Percentiles rank a stretch among this genome's conserved stretches.
These are phyloP conservation scores for Salix brachista DNA, from an alignment of 345 rosid species.

Conservation along the genomic window DNA sequence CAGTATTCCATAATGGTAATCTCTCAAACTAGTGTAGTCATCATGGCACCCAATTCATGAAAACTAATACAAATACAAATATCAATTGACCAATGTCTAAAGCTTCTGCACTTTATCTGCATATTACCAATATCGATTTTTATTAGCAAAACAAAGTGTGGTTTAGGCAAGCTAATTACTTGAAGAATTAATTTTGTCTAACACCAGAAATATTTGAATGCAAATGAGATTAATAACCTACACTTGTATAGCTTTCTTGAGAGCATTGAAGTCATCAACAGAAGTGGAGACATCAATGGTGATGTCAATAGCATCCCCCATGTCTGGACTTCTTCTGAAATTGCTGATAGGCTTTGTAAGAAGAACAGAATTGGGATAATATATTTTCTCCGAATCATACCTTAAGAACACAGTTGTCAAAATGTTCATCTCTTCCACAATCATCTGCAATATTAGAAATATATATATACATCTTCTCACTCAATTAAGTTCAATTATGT, in stretches of 20 bases:
- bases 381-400: slow-evolving; percentile 76
- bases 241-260: slow-evolving; percentile 52
- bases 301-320: slow-evolving; percentile 48
- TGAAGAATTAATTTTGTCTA: no score
- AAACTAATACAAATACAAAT: no score
- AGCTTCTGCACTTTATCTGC: no score
- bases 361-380: slow-evolving; percentile 68
- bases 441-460: slow-evolving; percentile 38
- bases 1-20: not conserved
- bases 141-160: no score
- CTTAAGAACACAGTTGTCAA: slow-evolving; percentile 66
- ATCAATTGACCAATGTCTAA: no score
- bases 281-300: slow-evolving; percentile 46
- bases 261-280: slow-evolving; percentile 41
- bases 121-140: no score
- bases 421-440: slow-evolving; percentile 90
- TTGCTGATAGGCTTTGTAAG: slow-evolving; percentile 58
- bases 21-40: not conserved
- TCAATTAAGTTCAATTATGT: not conserved
- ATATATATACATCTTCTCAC: not conserved
- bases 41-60: not conserved
- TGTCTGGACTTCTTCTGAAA: slow-evolving; percentile 55
- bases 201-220: not conserved
- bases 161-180: not conserved
- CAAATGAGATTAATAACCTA: slow-evolving; percentile 15